Conservation (phyloP, 1,139 yeast genomes). For the Yamadazyma diddensiae region DNA sequence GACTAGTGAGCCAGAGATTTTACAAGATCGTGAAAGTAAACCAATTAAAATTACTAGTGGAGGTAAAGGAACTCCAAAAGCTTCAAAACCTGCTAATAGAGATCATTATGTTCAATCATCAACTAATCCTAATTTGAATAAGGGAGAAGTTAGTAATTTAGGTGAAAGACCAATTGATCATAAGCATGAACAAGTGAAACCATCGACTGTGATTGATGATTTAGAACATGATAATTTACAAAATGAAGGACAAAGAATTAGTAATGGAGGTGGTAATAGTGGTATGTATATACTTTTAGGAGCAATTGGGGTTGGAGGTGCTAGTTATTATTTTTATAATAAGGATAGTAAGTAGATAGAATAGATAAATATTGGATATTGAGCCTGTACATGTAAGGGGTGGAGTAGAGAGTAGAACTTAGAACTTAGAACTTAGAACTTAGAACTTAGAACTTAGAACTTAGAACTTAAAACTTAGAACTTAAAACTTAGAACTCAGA, state of each 20-base stretch:
- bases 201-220: constrained; percentile 34
- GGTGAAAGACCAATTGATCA: constrained; percentile 39
- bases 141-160: constrained; percentile 35
- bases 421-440: too few species aligned
- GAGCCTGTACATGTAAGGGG: background rate
- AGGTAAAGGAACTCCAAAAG: constrained; percentile 13
- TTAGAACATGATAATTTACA: constrained; percentile 36
- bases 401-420: too few species aligned
- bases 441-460: too few species aligned
- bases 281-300: constrained; percentile 17
- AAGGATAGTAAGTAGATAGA: constrained; percentile 4
- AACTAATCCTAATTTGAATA: constrained; percentile 41
- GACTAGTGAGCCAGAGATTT: constrained; percentile 35
- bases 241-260: constrained; percentile 14
- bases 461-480: too few species aligned
- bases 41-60: constrained; percentile 22
- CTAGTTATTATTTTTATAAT: constrained; percentile 14
- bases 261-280: constrained; percentile 5
- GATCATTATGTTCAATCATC: constrained; percentile 44
- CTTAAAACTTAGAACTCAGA: too few species aligned
- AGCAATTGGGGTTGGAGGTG: constrained; percentile 25
- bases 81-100: constrained; percentile 36
- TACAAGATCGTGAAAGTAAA: constrained; percentile 35
- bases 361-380: background rate
- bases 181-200: constrained; percentile 28